Conservation (phyloP, 163 green algal genomes). For the Chloromonas sp. region DNA sequence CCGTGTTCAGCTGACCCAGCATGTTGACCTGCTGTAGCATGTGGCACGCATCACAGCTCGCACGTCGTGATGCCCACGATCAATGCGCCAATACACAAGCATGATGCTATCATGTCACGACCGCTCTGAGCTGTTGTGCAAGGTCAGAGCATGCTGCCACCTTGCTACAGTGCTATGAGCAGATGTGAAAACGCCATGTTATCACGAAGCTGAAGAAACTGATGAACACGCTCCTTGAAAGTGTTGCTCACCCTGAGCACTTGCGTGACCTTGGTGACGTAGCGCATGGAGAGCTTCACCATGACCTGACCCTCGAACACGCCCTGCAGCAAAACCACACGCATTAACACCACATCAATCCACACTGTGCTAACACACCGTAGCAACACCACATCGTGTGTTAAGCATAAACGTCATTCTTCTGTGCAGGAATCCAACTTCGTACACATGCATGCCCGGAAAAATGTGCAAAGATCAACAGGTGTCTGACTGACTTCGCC, state of each 20-base stretch:
- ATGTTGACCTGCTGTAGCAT: too few relatives aligned
- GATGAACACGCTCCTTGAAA: not conserved
- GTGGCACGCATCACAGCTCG: too few relatives aligned
- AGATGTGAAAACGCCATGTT: not conserved
- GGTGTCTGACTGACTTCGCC: not conserved
- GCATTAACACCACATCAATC: not conserved
- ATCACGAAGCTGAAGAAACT: not conserved
- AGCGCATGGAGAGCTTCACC: constrained; percentile 5
- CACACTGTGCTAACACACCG: not conserved
- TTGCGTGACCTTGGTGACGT: not conserved
- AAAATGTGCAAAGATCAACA: not conserved
- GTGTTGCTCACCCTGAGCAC: not conserved
- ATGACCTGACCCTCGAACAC: constrained; percentile 1
- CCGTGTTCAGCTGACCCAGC: too few relatives aligned
- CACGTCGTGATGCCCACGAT: too few relatives aligned
- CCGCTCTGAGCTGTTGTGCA: too few relatives aligned
- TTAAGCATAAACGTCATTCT: not conserved
- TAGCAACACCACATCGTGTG: too few relatives aligned
- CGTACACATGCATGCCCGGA: not conserved
- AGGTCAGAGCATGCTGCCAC: too few relatives aligned
- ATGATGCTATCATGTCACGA: too few relatives aligned
- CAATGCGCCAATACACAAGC: too few relatives aligned
- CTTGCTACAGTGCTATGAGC: too few relatives aligned
- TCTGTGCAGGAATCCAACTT: not conserved
- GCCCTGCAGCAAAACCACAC: not conserved